Evolutionary conservation across 2,329 filamentous ascomycete species (phyloP), one percentile per base, ranked within the genome.

Genomic region (Colletotrichum paranaense): DNA sequence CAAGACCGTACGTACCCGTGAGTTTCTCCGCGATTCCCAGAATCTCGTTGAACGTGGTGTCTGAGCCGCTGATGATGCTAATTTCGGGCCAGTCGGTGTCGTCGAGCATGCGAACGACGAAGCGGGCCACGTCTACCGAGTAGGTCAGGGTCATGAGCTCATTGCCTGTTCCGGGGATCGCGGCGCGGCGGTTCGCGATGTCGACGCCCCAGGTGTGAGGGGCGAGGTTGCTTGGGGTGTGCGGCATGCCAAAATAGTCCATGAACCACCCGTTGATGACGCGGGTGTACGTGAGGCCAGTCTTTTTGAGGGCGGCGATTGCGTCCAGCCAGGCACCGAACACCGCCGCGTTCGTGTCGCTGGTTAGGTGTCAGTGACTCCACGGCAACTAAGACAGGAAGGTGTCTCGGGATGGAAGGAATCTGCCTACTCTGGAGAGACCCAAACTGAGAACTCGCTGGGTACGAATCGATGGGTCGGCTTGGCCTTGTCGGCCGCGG

Each of bases 161-260:
- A 22, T 86, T 80, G 0, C 88, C 88, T 26, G 83, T 79, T 0
- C 86, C 87, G 0, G 88, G 87, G 26, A 89, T 84, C 8, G 83
- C 86, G 1, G 88, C 88, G 4, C 78, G 78, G 11, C 84, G 82
- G 68, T 81, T 81, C 4, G 75, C 65, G 11, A 88, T 81, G 76
- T 89, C 85, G 24, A 89, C 73, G 4, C 83, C 81, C n/a, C 86
- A 82, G 1, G 81, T 78, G 62, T 80, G 79, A 2, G 81, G 82
- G 1, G 78, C 59, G 62, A 88, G 73, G 75, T 86, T 78, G 2
- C 81, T 82, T 57, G 79, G 77, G 57, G 82, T 73, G 16, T 78
- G 70, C 4, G 84, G 84, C 68, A 82, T 79, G 28, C 82, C 84
- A 75, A 78, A 87, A 74, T 86, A 86, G 73, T 87, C 86, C 76